Percentiles rank a stretch among this genome's conserved stretches.
phyloP scores from a whole-genome alignment of 345 rosid species.

The Corchorus olitorius region DNA sequence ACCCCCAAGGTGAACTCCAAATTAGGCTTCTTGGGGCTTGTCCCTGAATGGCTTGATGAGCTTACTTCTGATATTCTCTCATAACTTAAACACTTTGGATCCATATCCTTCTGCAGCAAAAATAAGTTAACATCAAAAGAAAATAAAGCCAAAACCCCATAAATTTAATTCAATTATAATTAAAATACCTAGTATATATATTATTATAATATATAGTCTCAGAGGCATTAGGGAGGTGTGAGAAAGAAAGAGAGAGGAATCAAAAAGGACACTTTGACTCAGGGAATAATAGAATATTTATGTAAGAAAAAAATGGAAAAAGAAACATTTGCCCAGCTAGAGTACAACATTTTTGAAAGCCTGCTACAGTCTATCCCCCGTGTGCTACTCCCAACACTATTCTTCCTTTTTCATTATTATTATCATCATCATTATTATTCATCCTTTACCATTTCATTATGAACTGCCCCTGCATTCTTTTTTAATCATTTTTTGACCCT shows the following conservation, averaged over 20 bases:
- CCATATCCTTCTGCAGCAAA: slow-evolving; percentile 55
- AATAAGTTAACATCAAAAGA: not conserved
- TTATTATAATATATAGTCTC: not conserved
- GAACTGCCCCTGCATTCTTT: not conserved
- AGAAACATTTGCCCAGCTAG: slow-evolving; percentile 10
- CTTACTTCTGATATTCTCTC: slow-evolving; percentile 82
- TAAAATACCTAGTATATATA: too few relatives aligned
- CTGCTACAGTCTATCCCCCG: slow-evolving; percentile 26
- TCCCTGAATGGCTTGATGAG: slow-evolving; percentile 70
- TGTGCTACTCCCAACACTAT: slow-evolving; percentile 25
- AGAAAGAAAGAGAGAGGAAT: slow-evolving; percentile 12
- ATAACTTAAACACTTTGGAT: slow-evolving; percentile 68
- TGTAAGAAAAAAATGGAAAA: slow-evolving; percentile 12
- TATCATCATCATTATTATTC: slow-evolving; percentile 1
- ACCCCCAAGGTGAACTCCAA: slow-evolving; percentile 96
- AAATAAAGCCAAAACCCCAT: slow-evolving; percentile 6
- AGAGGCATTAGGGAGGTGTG: slow-evolving; percentile 29
- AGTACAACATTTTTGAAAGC: slow-evolving; percentile 34
- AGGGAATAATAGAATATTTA: slow-evolving; percentile 46
- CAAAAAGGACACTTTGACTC: slow-evolving; percentile 47
- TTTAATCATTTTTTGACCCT: slow-evolving; percentile 21
- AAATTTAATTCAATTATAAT: not conserved
- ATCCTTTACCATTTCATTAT: not conserved
- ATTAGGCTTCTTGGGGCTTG: slow-evolving; percentile 87
- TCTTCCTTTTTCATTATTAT: not conserved